Evolutionary conservation across 2,329 filamentous ascomycete species (phyloP), one percentile per base, ranked within the genome.

Genomic region (Coniochaeta hoffmannii): DNA sequence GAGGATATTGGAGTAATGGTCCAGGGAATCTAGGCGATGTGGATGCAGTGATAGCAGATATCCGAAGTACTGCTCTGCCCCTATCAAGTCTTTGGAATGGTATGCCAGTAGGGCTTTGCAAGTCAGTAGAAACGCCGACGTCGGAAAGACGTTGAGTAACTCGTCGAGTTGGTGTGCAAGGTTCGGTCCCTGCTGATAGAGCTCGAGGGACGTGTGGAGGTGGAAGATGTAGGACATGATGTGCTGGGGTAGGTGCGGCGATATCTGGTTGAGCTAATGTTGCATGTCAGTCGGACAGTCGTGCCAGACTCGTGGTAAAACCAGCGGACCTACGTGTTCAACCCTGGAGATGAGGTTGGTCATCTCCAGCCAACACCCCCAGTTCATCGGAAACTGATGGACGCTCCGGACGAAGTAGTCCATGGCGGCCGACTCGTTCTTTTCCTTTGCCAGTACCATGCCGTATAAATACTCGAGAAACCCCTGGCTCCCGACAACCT

Each of bases 1-100:
- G 14, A 99, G 82, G 19, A 97, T 96, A 65, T 99, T 99, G 34
- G 92, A 97, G 70, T 97, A 99, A 66, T 96, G 89, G 65, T 99
- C 94, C 17, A 99, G 80, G 3, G 88, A 88, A 68, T 99, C 94
- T 17, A 99, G 82, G 7, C 94, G 69, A 75, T 87, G 75, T 62
- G 84, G 73, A 79, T 87, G 82, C 5, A 84, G 81, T 30, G 96
- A 89, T 15, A 99, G 80, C 38, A 93, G 78, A 60, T 91, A 87
- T 60, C 94, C 87, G 55, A 96, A 77, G 71, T 86, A 74, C 73
- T 85, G 70, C 62, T 87, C 85, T 7, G 82, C 83, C 11, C 78
- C 77, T 52, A 88, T 77, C 22, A 97, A 79, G 62, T 91, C 85
- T 62, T 96, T 96, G 54, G 88, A 87, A 68, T 97, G 94, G 68